These are phyloP conservation scores for Hibiscus syriacus DNA, from an alignment of 345 rosid genomes.

Conservation along the genomic window DNA sequence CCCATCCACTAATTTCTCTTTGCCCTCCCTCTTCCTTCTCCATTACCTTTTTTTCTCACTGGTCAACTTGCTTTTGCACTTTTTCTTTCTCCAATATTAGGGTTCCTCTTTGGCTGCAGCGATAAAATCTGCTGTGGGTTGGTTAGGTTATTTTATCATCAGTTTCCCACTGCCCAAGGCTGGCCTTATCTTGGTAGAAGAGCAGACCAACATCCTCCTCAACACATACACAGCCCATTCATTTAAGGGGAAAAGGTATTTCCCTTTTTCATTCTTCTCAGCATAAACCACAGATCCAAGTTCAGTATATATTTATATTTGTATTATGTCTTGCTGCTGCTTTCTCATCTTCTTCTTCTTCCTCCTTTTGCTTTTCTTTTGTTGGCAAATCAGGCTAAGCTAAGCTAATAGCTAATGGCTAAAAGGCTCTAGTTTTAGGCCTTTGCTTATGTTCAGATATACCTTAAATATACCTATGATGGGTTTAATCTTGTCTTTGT, in stretches of 20 bases:
- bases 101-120: constrained; percentile 25
- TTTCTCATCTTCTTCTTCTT: constrained; percentile 7
- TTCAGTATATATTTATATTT: constrained; percentile 14
- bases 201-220: constrained; percentile 21
- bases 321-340: constrained; percentile 2
- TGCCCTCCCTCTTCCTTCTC: constrained; percentile 23
- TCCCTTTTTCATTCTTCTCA: too few relatives aligned
- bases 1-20: constrained; percentile 43
- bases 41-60: neutral
- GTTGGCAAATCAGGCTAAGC: constrained; percentile 19
- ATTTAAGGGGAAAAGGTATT: constrained; percentile 24
- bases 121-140: too few relatives aligned
- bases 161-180: constrained; percentile 13
- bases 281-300: constrained; percentile 34
- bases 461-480: too few relatives aligned
- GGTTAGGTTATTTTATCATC: too few relatives aligned
- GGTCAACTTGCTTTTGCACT: neutral
- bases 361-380: constrained; percentile 18
- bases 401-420: constrained; percentile 16
- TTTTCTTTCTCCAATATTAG: constrained; percentile 23
- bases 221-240: constrained; percentile 13
- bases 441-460: constrained; percentile 14
- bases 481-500: constrained; percentile 10
- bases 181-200: too few relatives aligned
- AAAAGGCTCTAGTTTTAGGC: constrained; percentile 33